Evolutionary conservation across 1,284 basidiomycete species (phyloP).

Genomic region (Malassezia cuniculi): DNA sequence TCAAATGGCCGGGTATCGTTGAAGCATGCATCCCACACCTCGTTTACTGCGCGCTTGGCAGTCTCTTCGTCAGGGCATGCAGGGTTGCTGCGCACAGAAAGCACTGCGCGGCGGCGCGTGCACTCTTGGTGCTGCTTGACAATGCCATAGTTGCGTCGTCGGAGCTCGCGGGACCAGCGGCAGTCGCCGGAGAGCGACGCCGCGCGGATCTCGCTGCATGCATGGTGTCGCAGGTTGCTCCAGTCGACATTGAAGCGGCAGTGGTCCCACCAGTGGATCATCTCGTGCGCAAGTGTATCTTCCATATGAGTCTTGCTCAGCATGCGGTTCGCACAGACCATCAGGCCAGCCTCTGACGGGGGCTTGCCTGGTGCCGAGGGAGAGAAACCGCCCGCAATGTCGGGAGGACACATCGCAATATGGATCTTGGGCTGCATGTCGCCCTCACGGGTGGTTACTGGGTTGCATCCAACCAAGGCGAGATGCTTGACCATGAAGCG

Average conservation of each 20-base stretch:
- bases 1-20: conserved; percentile 91
- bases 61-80: conserved; percentile 62
- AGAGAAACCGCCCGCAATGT: conserved; percentile 35
- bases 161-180: conserved; percentile 63
- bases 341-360: conserved; percentile 21
- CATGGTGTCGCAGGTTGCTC: conserved; percentile 78
- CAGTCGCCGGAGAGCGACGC: conserved; percentile 89
- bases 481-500: conserved; percentile 43
- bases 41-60: conserved; percentile 79
- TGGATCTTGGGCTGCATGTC: conserved; percentile 19
- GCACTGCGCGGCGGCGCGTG: conserved; percentile 69
- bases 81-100: conserved; percentile 69
- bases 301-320: conserved; percentile 76
- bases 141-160: conserved; percentile 61
- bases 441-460: conserved; percentile 11
- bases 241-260: conserved; percentile 87
- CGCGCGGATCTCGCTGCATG: conserved; percentile 92
- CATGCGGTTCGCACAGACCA: conserved; percentile 39
- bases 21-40: conserved; percentile 93
- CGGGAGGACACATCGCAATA: conserved; percentile 28
- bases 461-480: conserved; percentile 32
- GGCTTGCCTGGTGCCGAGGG: conserved; percentile 21
- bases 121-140: conserved; percentile 79
- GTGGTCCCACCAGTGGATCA: conserved; percentile 92
- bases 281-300: conserved; percentile 80